A percentile compares a stretch with the other conserved stretches of the same genome.
phyloP scores from a whole-genome alignment of 768 basidiomycete species.

The Rhodotorula kratochvilovae region DNA sequence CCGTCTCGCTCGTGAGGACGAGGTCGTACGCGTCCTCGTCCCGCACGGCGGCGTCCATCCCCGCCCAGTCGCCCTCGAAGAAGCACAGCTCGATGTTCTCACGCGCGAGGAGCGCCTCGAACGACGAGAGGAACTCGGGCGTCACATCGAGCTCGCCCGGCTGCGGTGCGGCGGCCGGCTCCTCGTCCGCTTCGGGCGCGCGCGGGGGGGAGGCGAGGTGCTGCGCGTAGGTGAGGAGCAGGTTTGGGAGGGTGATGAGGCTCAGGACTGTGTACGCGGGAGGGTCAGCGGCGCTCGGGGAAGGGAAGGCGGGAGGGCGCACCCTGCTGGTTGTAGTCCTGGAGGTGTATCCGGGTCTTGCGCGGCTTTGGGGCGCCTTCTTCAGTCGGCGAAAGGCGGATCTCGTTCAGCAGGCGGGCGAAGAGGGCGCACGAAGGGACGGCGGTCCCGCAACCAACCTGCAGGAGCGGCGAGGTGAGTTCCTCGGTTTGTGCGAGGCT shows the following conservation, averaged over 20 bases:
- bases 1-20: slow-evolving; percentile 85
- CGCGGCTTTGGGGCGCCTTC: slow-evolving; percentile 10
- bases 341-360: slow-evolving; percentile 65
- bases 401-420: slow-evolving; percentile 52
- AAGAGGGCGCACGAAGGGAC: slow-evolving; percentile 75
- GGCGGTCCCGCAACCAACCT: slow-evolving; percentile 93
- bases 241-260: slow-evolving; percentile 48
- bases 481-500: too few species aligned
- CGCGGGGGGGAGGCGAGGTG: slow-evolving; percentile 4
- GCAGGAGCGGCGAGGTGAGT: not conserved
- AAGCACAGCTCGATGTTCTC: slow-evolving; percentile 64
- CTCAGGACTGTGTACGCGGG: slow-evolving; percentile 12
- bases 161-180: not conserved
- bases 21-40: slow-evolving; percentile 52
- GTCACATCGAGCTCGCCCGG: slow-evolving; percentile 66
- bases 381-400: slow-evolving; percentile 29
- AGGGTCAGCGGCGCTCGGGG: not conserved
- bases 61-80: slow-evolving; percentile 74
- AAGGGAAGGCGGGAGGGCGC: not conserved
- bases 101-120: slow-evolving; percentile 57
- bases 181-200: slow-evolving; percentile 17
- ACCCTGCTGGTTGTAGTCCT: slow-evolving; percentile 74
- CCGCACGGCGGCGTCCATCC: slow-evolving; percentile 34
- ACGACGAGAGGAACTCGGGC: slow-evolving; percentile 60
- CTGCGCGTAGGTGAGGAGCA: slow-evolving; percentile 43